Evolutionary conservation across 257 asterid genomes (phyloP).

Genomic region (Solanum ossicruentum): DNA sequence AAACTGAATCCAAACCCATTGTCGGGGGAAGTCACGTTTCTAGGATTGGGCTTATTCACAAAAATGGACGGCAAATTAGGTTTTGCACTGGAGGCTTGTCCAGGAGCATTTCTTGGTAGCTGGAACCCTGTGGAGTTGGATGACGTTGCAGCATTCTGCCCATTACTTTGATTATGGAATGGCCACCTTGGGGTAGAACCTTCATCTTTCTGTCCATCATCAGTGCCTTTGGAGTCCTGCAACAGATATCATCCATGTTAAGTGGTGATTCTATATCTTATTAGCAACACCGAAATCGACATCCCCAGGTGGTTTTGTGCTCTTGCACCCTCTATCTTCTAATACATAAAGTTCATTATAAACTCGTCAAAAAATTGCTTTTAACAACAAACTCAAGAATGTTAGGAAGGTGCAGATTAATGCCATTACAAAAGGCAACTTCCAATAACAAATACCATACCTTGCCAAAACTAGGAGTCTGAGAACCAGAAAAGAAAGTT

Average conservation of each 20-base stretch:
- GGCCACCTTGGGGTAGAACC: slow-evolving; percentile 8
- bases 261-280: not conserved
- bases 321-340: not conserved
- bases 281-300: not conserved
- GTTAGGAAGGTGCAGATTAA: not conserved
- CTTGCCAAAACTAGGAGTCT: slow-evolving; percentile 23
- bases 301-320: not conserved
- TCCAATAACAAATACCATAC: slow-evolving; percentile 18
- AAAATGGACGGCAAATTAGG: slow-evolving; percentile 44
- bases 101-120: slow-evolving; percentile 21
- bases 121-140: slow-evolving; percentile 13
- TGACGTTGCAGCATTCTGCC: slow-evolving; percentile 16
- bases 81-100: slow-evolving; percentile 19
- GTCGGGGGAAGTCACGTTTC: slow-evolving; percentile 19
- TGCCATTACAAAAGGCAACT: not conserved
- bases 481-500: slow-evolving; percentile 17
- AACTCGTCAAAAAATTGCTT: not conserved
- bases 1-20: slow-evolving; percentile 58
- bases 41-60: slow-evolving; percentile 28
- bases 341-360: not conserved
- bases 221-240: slow-evolving; percentile 24
- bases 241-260: slow-evolving; percentile 3
- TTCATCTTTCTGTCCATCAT: slow-evolving; percentile 11
- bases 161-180: slow-evolving; percentile 23
- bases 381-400: not conserved